phyloP scores from a whole-genome alignment of 768 basidiomycete species.

The Inosperma sp. region DNA sequence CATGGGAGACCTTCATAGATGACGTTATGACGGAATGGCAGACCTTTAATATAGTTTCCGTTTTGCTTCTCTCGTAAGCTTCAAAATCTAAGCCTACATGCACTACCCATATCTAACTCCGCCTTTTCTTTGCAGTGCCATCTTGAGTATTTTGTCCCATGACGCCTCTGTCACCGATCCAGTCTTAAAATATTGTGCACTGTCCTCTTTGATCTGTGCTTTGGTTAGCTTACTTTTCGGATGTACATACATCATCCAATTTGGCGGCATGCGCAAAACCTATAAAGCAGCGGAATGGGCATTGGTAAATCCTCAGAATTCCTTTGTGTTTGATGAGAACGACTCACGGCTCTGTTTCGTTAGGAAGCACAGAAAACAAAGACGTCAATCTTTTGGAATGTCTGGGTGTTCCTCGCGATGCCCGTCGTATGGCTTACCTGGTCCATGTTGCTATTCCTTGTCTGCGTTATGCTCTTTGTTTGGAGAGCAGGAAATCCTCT shows the following conservation, averaged over 20 bases:
- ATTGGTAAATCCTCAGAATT: constrained; percentile 30
- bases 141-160: constrained; percentile 27
- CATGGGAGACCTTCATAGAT: constrained; percentile 23
- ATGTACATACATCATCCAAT: constrained; percentile 55
- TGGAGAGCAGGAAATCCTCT: constrained; percentile 50
- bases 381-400: constrained; percentile 44
- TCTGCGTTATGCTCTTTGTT: constrained; percentile 54
- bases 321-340: not conserved
- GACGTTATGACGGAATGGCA: constrained; percentile 16
- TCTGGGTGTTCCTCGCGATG: constrained; percentile 64
- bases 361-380: constrained; percentile 46
- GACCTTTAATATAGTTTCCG: constrained; percentile 21
- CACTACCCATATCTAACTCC: not conserved
- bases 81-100: not conserved
- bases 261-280: constrained; percentile 54
- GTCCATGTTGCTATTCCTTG: constrained; percentile 56
- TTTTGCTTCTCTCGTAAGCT: constrained; percentile 16
- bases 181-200: constrained; percentile 46
- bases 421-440: constrained; percentile 56
- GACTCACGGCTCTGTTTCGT: not conserved
- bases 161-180: constrained; percentile 42
- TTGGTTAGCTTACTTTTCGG: constrained; percentile 55
- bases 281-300: too few relatives aligned
- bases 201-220: constrained; percentile 51
- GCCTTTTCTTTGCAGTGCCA: constrained; percentile 18